phyloP scores from a whole-genome alignment of 345 rosid species.

The Draba incana region DNA sequence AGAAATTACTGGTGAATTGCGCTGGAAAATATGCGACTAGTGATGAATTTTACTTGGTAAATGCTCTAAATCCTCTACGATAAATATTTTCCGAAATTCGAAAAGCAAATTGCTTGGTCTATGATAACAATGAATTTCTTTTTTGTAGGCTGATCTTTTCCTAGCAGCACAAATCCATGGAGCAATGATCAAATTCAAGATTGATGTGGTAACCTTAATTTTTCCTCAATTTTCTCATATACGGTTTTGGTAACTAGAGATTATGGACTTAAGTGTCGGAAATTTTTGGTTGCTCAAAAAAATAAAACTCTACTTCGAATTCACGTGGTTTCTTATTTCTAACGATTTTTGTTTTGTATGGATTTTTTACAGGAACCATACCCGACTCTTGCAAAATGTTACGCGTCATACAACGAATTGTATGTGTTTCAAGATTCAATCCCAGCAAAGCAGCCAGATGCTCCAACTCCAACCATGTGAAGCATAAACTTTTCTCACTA shows the following conservation, averaged over 20 bases:
- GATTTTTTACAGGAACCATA: slow-evolving; percentile 51
- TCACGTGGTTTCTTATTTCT: not conserved
- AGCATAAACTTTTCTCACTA: not conserved
- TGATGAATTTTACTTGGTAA: slow-evolving; percentile 71
- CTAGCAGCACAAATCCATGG: slow-evolving; percentile 67
- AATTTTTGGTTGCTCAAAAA: too few species aligned
- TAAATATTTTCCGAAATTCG: not conserved
- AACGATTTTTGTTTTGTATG: not conserved
- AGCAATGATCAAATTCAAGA: slow-evolving; percentile 55
- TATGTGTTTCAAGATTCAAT: slow-evolving; percentile 47
- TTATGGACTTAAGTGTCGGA: not conserved
- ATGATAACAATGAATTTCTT: not conserved
- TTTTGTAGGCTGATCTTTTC: slow-evolving; percentile 80
- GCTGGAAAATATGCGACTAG: slow-evolving; percentile 80
- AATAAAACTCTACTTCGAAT: too few species aligned
- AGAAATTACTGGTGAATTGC: slow-evolving; percentile 59
- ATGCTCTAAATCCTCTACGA: slow-evolving; percentile 2
- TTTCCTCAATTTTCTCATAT: not conserved
- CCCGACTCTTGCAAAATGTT: slow-evolving; percentile 61
- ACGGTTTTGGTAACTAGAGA: not conserved
- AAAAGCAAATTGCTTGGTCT: not conserved
- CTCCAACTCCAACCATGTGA: slow-evolving; percentile 32
- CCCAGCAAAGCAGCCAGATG: slow-evolving; percentile 49
- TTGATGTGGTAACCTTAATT: slow-evolving; percentile 61
- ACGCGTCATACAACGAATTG: slow-evolving; percentile 55